Percentiles rank a stretch among this genome's conserved stretches.
These are phyloP conservation scores for Lophium mytilinum DNA, from an alignment of 495 filamentous ascomycete species.

Conservation along the genomic window DNA sequence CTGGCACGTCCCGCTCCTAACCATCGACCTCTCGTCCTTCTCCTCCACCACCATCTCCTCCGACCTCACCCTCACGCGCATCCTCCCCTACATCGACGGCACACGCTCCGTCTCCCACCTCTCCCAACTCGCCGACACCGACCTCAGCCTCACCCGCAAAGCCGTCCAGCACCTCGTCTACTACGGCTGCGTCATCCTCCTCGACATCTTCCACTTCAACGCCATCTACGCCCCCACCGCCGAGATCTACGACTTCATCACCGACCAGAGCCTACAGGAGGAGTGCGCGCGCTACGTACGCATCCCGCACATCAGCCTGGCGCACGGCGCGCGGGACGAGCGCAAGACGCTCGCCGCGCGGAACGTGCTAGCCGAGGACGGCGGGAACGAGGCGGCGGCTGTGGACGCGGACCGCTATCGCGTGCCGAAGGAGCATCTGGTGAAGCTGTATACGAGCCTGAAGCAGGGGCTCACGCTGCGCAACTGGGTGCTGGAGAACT, in stretches of 20 bases:
- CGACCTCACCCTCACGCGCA: conserved; percentile 68
- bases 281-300: conserved; percentile 82
- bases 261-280: conserved; percentile 60
- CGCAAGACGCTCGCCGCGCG: background rate
- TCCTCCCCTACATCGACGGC: conserved; percentile 81
- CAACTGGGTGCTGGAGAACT: conserved; percentile 70
- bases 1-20: conserved; percentile 87
- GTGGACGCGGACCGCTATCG: conserved; percentile 22
- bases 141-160: conserved; percentile 72
- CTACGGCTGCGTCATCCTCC: conserved; percentile 76
- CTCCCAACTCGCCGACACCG: conserved; percentile 72
- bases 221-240: conserved; percentile 81
- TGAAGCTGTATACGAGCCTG: conserved; percentile 69
- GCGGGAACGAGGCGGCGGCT: conserved; percentile 33
- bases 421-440: conserved; percentile 46
- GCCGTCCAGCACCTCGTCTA: conserved; percentile 82
- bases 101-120: conserved; percentile 81
- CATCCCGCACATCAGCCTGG: conserved; percentile 16
- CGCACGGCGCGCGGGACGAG: background rate
- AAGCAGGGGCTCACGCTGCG: conserved; percentile 69
- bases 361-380: conserved; percentile 7
- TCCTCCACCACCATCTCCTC: conserved; percentile 54
- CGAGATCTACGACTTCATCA: conserved; percentile 65
- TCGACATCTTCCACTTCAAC: conserved; percentile 89
- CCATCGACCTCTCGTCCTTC: conserved; percentile 57